phyloP scores from a whole-genome alignment of 2,329 filamentous ascomycete species.

The Arthrocladium fulminans region DNA sequence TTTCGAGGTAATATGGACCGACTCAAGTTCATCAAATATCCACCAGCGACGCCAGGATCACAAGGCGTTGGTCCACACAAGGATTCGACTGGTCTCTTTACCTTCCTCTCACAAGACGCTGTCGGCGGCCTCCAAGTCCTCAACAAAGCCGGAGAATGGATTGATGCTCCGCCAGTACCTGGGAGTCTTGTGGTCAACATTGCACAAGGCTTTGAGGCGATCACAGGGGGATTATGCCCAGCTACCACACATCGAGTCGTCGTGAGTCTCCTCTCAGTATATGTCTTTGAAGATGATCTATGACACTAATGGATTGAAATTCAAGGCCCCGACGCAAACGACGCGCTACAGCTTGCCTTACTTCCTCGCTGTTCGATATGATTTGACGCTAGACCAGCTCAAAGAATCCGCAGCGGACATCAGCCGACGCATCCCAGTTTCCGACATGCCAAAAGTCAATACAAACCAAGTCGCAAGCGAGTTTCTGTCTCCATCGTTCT shows the following conservation, averaged over 20 bases:
- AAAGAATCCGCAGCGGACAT: too few relatives aligned
- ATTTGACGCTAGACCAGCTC: too few relatives aligned
- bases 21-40: constrained; percentile 51
- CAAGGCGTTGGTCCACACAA: constrained; percentile 53
- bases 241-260: constrained; percentile 32
- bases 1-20: constrained; percentile 43
- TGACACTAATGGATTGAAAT: neutral
- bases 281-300: constrained; percentile 26
- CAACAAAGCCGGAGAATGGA: constrained; percentile 36
- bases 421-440: too few relatives aligned
- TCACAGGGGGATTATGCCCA: constrained; percentile 47
- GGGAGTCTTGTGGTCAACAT: constrained; percentile 40
- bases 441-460: too few relatives aligned
- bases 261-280: constrained; percentile 23
- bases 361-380: constrained; percentile 46
- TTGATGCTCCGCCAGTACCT: constrained; percentile 33
- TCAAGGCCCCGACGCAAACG: constrained; percentile 26
- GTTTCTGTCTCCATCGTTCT: too few relatives aligned
- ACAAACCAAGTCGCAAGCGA: too few relatives aligned
- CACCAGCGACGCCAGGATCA: constrained; percentile 30
- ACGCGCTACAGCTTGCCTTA: constrained; percentile 44
- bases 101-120: constrained; percentile 39
- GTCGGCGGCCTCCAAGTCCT: constrained; percentile 38
- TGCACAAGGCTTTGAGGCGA: constrained; percentile 47
- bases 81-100: constrained; percentile 47